These are phyloP conservation scores for Phlebopus sp. DNA, from an alignment of 1,284 basidiomycete genomes.

Conservation along the genomic window DNA sequence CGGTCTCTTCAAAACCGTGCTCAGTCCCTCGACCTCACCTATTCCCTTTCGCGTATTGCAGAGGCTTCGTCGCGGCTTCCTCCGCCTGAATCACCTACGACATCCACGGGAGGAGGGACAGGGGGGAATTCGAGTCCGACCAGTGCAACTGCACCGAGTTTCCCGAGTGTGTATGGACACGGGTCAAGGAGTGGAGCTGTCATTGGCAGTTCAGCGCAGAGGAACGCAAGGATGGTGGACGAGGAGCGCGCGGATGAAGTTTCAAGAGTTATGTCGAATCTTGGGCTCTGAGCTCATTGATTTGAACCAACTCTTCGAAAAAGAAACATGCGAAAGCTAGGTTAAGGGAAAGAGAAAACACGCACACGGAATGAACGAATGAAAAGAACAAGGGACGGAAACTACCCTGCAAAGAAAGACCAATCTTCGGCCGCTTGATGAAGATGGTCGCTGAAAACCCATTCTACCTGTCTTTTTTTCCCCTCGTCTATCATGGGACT, in stretches of 20 bases:
- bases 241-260: constrained; percentile 69
- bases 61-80: constrained; percentile 60
- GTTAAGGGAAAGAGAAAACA: background rate
- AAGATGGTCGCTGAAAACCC: constrained; percentile 4
- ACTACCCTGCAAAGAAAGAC: background rate
- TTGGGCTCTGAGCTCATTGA: constrained; percentile 55
- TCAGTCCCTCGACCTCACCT: constrained; percentile 77
- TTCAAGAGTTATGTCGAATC: constrained; percentile 73
- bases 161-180: constrained; percentile 78
- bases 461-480: constrained; percentile 10
- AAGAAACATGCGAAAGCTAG: background rate
- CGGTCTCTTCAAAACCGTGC: constrained; percentile 76
- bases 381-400: background rate
- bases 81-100: constrained; percentile 74
- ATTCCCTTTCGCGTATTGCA: constrained; percentile 72
- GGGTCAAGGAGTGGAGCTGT: constrained; percentile 42
- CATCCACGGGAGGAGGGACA: constrained; percentile 63
- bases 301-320: background rate
- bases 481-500: constrained; percentile 25
- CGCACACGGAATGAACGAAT: too few species aligned
- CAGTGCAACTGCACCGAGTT: constrained; percentile 70
- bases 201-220: constrained; percentile 44
- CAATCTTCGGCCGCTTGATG: background rate
- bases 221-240: constrained; percentile 50
- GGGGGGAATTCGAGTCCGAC: constrained; percentile 71